phyloP scores from a whole-genome alignment of 2,329 filamentous ascomycete genomes.

The Stachybotrys chartarum region DNA sequence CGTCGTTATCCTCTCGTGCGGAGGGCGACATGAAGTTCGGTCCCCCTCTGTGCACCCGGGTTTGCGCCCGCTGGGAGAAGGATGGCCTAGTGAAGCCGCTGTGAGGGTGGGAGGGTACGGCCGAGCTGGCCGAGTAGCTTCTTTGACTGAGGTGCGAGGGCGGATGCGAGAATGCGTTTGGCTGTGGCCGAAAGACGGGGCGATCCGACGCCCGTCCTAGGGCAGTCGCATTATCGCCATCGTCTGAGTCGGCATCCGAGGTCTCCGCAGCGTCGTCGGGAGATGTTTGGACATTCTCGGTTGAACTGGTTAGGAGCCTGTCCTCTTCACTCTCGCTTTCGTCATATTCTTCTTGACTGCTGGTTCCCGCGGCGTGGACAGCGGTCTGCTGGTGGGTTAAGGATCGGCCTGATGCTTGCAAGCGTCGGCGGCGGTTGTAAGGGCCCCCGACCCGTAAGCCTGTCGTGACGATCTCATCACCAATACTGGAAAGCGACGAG shows the following conservation, averaged over 20 bases:
- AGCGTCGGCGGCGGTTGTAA: conserved; percentile 52
- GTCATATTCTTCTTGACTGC: conserved; percentile 91
- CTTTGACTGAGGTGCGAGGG: conserved; percentile 45
- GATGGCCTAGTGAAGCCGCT: conserved; percentile 44
- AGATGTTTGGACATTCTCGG: conserved; percentile 39
- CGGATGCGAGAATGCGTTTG: conserved; percentile 87
- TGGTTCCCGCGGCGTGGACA: conserved; percentile 41
- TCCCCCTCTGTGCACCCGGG: conserved; percentile 35
- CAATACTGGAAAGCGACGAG: conserved; percentile 79
- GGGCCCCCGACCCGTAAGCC: conserved; percentile 70
- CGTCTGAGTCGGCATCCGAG: conserved; percentile 40
- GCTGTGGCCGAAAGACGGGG: conserved; percentile 70
- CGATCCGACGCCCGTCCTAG: conserved; percentile 55
- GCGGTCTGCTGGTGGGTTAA: conserved; percentile 32
- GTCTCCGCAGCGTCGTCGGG: conserved; percentile 33
- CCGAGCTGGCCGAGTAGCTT: conserved; percentile 41
- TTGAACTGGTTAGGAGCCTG: conserved; percentile 51
- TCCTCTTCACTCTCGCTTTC: conserved; percentile 91
- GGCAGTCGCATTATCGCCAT: conserved; percentile 76
- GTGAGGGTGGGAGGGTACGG: conserved; percentile 40
- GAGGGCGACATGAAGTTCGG: conserved; percentile 65
- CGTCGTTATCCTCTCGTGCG: conserved; percentile 84
- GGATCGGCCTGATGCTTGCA: conserved; percentile 22
- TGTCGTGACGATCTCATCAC: conserved; percentile 85
- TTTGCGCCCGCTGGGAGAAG: conserved; percentile 39